Conservation (phyloP, 306 rosid genomes). For the Vigna radiata region DNA sequence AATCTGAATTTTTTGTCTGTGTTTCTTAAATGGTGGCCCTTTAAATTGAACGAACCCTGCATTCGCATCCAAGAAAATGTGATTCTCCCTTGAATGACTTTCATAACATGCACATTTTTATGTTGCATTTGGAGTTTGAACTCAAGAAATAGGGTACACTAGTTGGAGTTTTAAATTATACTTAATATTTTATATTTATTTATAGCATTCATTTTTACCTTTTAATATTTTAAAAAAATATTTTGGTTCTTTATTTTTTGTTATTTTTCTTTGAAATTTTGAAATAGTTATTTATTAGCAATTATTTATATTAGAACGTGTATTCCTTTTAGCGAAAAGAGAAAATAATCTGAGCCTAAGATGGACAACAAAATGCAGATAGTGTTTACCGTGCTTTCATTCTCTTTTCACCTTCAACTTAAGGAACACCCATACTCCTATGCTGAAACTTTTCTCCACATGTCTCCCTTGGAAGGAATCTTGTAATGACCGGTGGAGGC, state of each 20-base stretch:
- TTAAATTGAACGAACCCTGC: constrained; percentile 1
- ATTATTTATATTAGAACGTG: not conserved
- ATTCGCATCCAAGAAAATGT: constrained; percentile 1
- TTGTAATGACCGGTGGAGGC: too few relatives aligned
- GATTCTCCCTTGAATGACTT: not conserved
- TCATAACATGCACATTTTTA: not conserved
- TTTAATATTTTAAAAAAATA: too few relatives aligned
- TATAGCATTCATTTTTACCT: too few relatives aligned
- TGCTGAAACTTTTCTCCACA: too few relatives aligned
- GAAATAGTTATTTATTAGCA: not conserved
- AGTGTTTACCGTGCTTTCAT: not conserved
- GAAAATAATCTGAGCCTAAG: not conserved
- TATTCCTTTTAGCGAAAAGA: not conserved
- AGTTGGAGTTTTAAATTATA: not conserved
- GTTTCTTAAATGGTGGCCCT: not conserved
- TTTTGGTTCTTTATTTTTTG: too few relatives aligned
- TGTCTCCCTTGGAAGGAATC: too few relatives aligned
- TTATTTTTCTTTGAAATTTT: not conserved
- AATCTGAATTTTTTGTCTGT: not conserved
- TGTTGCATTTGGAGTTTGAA: not conserved
- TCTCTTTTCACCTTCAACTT: not conserved
- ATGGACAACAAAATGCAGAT: not conserved
- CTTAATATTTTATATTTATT: too few relatives aligned
- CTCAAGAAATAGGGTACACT: not conserved
- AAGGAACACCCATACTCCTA: too few relatives aligned